phyloP scores from a whole-genome alignment of 768 basidiomycete genomes.

The Russula virescens region DNA sequence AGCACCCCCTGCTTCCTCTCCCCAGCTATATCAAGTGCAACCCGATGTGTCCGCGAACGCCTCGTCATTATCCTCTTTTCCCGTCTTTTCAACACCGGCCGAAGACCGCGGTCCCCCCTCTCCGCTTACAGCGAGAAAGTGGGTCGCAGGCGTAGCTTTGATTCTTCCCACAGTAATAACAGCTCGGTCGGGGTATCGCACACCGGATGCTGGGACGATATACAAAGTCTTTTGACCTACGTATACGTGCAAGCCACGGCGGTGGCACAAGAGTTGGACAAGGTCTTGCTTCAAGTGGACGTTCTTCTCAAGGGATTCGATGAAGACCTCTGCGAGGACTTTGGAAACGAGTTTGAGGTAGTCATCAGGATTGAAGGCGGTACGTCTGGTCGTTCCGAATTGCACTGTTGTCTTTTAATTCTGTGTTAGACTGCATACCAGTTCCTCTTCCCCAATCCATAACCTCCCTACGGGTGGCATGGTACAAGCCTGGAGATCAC shows the following conservation, averaged over 20 bases:
- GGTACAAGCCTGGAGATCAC: slow-evolving; percentile 21
- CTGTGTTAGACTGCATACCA: slow-evolving; percentile 22
- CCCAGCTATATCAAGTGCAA: slow-evolving; percentile 47
- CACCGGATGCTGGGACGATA: slow-evolving; percentile 51
- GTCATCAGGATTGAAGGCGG: slow-evolving; percentile 25
- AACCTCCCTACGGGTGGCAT: slow-evolving; percentile 17
- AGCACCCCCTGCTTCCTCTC: slow-evolving; percentile 51
- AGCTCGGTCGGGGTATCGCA: slow-evolving; percentile 31
- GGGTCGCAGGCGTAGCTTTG: slow-evolving; percentile 11
- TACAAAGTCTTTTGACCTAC: slow-evolving; percentile 74
- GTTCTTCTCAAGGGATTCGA: slow-evolving; percentile 63
- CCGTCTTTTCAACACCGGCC: slow-evolving; percentile 43
- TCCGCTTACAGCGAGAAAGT: neutral
- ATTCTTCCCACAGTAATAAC: slow-evolving; percentile 14
- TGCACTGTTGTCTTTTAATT: neutral
- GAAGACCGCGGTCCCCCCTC: slow-evolving; percentile 16
- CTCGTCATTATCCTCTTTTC: slow-evolving; percentile 65
- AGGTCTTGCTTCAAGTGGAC: slow-evolving; percentile 70
- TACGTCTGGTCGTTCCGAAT: slow-evolving; percentile 19
- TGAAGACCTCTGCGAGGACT: slow-evolving; percentile 35
- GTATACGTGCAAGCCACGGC: slow-evolving; percentile 84
- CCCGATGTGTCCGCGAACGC: slow-evolving; percentile 39
- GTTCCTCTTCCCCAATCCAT: slow-evolving; percentile 24
- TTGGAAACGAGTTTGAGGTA: slow-evolving; percentile 35
- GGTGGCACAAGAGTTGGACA: slow-evolving; percentile 59